Evolutionary conservation across 208 protist genomes (phyloP), one percentile per base, ranked within the genome.

Genomic region (Trypanosoma congolense): DNA sequence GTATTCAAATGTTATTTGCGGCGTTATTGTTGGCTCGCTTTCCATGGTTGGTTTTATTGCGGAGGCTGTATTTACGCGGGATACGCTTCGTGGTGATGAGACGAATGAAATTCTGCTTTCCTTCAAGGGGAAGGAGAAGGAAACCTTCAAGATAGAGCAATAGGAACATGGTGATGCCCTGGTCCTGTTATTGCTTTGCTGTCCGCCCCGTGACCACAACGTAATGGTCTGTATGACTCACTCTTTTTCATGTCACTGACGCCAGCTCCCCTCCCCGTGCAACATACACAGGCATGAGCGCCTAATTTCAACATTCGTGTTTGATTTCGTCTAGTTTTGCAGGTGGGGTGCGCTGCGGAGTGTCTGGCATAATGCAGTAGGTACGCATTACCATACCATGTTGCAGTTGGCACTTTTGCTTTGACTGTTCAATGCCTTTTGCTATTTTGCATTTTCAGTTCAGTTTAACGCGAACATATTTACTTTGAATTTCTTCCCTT

Each of bases 1-100:
- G 64, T 99, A 98, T 65, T 98, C 83, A 16, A 99, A 99, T 70
- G 64, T 99, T 14, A 72, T 99, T 16, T 98, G 96, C 63, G 97
- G 97, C 24, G 97, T 98, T 6, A 83, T 99, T 5, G 65, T 84
- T 10, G 97, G 97, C 14, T 93, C 95, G 26, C 66, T 99, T 12
- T 92, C 96, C 49, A 87, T 98, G 77, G 86, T 98, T 1, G 80
- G 87, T 14, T 90, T 95, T 57, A 65, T 89, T 29, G 80, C 87
- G 1, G 79, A 96, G 62, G 80, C 75, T 14, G 47, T 62, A 25
- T 97, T 95, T 67, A 73, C 84, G 21, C 73, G 80, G 9, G 90
- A 96, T 65, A 76, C 51, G 46, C 78, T 98, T 25, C 77, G 81
- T 26, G 96, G 93, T 22, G 90, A 97, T 62, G 41, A 85, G 4